Percentiles rank a stretch among this genome's conserved stretches.
These are phyloP conservation scores for Calycina marina DNA, from an alignment of 2,329 filamentous ascomycete species.

Conservation along the genomic window DNA sequence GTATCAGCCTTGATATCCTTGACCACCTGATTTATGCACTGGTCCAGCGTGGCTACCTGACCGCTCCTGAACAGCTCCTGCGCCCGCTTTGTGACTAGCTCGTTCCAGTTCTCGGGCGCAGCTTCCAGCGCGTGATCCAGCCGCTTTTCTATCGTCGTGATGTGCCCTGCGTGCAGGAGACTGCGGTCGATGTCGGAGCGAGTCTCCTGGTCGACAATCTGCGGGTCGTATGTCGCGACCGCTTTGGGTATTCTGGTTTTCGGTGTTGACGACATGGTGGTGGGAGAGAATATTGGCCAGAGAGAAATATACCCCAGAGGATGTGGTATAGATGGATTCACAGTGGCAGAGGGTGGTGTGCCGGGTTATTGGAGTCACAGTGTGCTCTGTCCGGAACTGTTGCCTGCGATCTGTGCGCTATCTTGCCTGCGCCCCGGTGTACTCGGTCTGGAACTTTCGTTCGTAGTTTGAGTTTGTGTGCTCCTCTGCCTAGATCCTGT, in stretches of 20 bases:
- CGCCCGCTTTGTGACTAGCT: constrained; percentile 42
- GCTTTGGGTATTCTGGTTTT: constrained; percentile 44
- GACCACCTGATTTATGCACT: constrained; percentile 44
- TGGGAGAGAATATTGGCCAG: too few species aligned
- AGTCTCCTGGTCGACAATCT: constrained; percentile 46
- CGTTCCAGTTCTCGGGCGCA: constrained; percentile 47
- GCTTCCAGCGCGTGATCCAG: constrained; percentile 48
- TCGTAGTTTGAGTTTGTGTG: too few species aligned
- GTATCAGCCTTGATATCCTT: constrained; percentile 35
- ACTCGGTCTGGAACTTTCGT: too few species aligned
- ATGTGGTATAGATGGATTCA: too few species aligned
- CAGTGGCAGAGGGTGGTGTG: background rate
- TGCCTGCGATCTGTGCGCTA: background rate
- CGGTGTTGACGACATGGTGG: constrained; percentile 27
- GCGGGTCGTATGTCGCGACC: constrained; percentile 41
- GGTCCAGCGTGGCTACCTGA: constrained; percentile 45
- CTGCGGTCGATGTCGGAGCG: constrained; percentile 47
- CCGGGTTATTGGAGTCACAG: constrained; percentile 2
- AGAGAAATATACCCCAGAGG: too few species aligned
- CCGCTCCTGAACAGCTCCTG: constrained; percentile 43
- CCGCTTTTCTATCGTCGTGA: constrained; percentile 49
- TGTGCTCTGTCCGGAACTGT: background rate
- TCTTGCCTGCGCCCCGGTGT: background rate
- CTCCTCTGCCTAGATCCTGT: too few species aligned
- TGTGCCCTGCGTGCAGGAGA: constrained; percentile 42